phyloP scores from a whole-genome alignment of 352 stramenopile species.

The Globisporangium polare region DNA sequence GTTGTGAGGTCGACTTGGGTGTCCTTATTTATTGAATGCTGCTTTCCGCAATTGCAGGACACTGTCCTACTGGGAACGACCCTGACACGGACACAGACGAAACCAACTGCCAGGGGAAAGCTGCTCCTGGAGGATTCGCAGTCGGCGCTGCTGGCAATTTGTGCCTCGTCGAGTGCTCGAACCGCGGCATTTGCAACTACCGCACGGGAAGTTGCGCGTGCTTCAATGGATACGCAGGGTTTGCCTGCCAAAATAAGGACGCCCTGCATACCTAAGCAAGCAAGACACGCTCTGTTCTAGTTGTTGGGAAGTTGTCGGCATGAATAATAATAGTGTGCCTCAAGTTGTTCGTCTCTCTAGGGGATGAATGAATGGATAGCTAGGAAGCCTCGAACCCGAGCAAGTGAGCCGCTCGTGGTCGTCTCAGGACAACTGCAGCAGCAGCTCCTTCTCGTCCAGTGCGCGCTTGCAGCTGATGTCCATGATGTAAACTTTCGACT shows the following conservation, averaged over 20 bases:
- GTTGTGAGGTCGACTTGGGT: background rate
- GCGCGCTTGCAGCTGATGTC: conserved; percentile 82
- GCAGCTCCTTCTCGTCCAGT: conserved; percentile 81
- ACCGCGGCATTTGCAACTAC: conserved; percentile 90
- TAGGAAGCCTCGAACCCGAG: background rate
- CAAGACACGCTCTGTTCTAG: too few relatives aligned
- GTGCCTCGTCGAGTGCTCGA: conserved; percentile 91
- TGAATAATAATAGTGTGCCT: conserved; percentile 8
- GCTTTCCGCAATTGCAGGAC: conserved; percentile 25
- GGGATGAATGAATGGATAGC: background rate
- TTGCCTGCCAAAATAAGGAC: conserved; percentile 49
- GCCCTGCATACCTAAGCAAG: conserved; percentile 16
- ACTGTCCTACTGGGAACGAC: conserved; percentile 83
- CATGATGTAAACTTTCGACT: conserved; percentile 88
- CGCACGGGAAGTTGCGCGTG: conserved; percentile 78
- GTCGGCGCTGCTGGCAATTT: conserved; percentile 68
- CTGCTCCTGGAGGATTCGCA: conserved; percentile 30
- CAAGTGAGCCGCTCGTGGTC: background rate
- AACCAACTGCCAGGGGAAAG: conserved; percentile 62
- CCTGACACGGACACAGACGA: conserved; percentile 64
- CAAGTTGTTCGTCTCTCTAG: conserved; percentile 7
- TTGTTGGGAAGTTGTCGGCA: background rate
- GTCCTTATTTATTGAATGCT: background rate
- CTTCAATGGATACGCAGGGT: conserved; percentile 75
- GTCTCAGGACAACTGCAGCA: conserved; percentile 52